Base-by-base conservation (phyloP, 352 stramenopile genomes). In the Globisporangium sylvaticum region DNA sequence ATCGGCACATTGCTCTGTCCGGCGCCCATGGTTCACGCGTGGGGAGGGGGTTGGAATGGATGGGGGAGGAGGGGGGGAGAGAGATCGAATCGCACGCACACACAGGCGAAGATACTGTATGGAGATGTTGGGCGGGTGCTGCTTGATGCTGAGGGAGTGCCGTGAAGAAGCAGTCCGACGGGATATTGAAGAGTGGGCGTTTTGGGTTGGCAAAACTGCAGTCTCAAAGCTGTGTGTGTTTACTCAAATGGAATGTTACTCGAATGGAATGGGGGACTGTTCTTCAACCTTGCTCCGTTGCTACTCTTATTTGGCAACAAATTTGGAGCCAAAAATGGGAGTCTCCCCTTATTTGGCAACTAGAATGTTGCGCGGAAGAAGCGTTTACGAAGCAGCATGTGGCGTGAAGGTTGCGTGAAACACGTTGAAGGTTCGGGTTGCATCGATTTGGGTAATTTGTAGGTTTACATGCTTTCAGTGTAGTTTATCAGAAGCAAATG, bases 1-100 rank as follows among this genome's bases (percentile, higher is more conserved):
- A 89, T 86, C 15, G 52, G 69, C 63, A 53, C 59, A 53, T 44
- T 75, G 70, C 76, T 86, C 58, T 55, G 72, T 60, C 59, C 66
- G n/a, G 70, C 72, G 57, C 80, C 80, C 80, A 89, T 88, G 39
- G 37, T 78, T 54, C 46, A 27, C 46, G 46, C 9, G 9, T 27
- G 22, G 46, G n/a, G 2, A n/a, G 22, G 14, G 1, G 4, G 20
- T 14, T 7, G 2, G 12, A 4, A 42, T n/a, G 34, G 20, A 25
- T 5, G 10, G 20, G 20, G 44, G 7, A n/a, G 9, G 14, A 10
- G 46, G 10, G 46, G 18, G 46, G 3, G 46, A 15, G 46, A 37
- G 31, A 37, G 7, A 37, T 37, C 31, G 31, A 37, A 14, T 53
- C 39, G 12, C 14, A 22, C 4, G 15, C 42, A 22, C 42, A 48